Conservation (phyloP, 352 stramenopile species). For the Phytopythium kandeliae region DNA sequence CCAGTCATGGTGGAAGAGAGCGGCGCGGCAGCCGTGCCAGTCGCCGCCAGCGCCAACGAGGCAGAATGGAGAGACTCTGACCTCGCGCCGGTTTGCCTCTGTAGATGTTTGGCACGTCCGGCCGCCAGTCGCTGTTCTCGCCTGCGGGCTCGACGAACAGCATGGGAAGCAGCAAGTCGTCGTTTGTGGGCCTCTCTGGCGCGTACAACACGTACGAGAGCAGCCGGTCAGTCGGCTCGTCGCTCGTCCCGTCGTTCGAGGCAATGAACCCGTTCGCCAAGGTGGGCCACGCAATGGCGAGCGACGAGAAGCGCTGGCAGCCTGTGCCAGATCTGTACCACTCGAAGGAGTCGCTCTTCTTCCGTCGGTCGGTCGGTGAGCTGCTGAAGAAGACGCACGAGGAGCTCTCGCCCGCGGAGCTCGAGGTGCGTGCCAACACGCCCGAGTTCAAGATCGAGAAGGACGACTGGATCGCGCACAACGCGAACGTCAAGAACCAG, state of each 20-base stretch:
- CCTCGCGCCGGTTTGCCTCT: too few relatives aligned
- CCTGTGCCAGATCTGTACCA: slow-evolving; percentile 66
- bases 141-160: slow-evolving; percentile 16
- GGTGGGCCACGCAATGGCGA: slow-evolving; percentile 26
- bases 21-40: too few relatives aligned
- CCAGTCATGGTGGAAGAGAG: too few relatives aligned
- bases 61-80: too few relatives aligned
- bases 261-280: slow-evolving; percentile 76
- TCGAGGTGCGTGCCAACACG: slow-evolving; percentile 87
- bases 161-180: slow-evolving; percentile 14
- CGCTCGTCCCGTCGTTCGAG: slow-evolving; percentile 60
- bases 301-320: slow-evolving; percentile 59
- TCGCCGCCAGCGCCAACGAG: too few relatives aligned
- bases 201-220: slow-evolving; percentile 31
- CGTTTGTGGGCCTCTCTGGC: slow-evolving; percentile 16
- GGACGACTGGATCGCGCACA: slow-evolving; percentile 81
- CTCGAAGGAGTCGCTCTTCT: slow-evolving; percentile 80
- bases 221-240: slow-evolving; percentile 25
- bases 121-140: slow-evolving; percentile 27
- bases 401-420: slow-evolving; percentile 72
- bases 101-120: slow-evolving; percentile 25
- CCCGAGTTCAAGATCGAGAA: slow-evolving; percentile 85
- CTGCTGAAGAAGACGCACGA: slow-evolving; percentile 76
- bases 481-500: slow-evolving; percentile 44
- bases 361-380: slow-evolving; percentile 65